These are phyloP conservation scores for Scutellaria galericulata DNA, from an alignment of 257 asterid species.

Conservation along the genomic window DNA sequence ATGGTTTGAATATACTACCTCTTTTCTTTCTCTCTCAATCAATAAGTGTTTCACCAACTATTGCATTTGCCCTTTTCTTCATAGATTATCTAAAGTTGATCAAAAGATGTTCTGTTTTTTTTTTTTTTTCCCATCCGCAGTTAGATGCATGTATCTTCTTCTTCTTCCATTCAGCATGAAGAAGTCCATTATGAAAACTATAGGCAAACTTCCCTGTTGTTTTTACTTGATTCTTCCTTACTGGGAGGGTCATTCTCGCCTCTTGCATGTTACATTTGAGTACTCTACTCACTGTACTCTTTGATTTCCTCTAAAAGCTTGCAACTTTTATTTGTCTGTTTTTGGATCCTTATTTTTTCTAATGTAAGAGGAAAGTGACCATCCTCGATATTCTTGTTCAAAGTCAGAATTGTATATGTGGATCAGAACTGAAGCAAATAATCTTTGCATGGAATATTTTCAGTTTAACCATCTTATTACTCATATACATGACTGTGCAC, in stretches of 20 bases:
- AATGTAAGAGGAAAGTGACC: conserved; percentile 12
- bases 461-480: conserved; percentile 1
- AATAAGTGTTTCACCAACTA: neutral
- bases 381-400: conserved; percentile 24
- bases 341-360: conserved; percentile 14
- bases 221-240: conserved; percentile 28
- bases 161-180: conserved; percentile 9
- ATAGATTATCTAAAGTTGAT: conserved; percentile 7
- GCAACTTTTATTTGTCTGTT: conserved; percentile 21
- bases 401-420: neutral
- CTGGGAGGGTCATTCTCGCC: neutral
- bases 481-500: neutral
- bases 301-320: neutral
- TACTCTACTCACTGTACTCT: neutral
- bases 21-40: neutral
- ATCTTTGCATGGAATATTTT: neutral
- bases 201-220: conserved; percentile 1
- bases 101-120: neutral
- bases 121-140: neutral
- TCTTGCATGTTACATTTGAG: conserved; percentile 28
- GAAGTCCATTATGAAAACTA: conserved; percentile 7
- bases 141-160: conserved; percentile 12
- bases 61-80: conserved; percentile 3
- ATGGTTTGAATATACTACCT: neutral
- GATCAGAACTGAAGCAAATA: conserved; percentile 20